Percentiles rank a stretch among this genome's conserved stretches.
These are phyloP conservation scores for Phellinidium pouzarii DNA, from an alignment of 1,284 basidiomycete species.

Conservation along the genomic window DNA sequence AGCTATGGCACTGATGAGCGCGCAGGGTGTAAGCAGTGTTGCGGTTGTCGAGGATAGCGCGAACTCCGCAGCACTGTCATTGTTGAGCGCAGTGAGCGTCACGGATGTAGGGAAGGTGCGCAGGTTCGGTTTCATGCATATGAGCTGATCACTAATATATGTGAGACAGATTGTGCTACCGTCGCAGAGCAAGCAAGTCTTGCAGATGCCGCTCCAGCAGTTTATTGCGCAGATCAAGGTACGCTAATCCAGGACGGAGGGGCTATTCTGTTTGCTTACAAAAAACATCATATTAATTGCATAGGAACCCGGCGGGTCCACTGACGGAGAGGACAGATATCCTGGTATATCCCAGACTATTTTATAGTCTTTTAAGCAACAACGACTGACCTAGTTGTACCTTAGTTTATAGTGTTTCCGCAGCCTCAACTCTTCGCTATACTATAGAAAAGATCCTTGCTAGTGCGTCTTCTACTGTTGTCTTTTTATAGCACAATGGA, in stretches of 20 bases:
- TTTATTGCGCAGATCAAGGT: constrained; percentile 68
- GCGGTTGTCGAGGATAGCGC: constrained; percentile 58
- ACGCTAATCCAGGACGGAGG: constrained; percentile 3
- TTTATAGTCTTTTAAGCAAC: neutral
- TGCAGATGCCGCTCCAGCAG: constrained; percentile 55
- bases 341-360: constrained; percentile 43
- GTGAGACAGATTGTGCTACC: constrained; percentile 59
- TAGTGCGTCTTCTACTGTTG: constrained; percentile 39
- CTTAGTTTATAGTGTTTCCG: constrained; percentile 64
- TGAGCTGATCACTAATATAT: neutral
- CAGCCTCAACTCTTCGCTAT: constrained; percentile 53
- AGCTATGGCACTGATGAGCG: constrained; percentile 75
- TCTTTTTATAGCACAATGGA: neutral
- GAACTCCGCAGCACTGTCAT: constrained; percentile 36
- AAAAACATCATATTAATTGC: neutral
- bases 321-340: constrained; percentile 66
- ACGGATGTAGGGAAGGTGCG: constrained; percentile 67
- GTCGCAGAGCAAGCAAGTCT: constrained; percentile 65
- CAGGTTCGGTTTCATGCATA: neutral
- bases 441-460: constrained; percentile 72
- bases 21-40: constrained; percentile 71
- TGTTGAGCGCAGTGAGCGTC: constrained; percentile 70
- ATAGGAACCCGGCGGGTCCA: constrained; percentile 59
- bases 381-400: neutral
- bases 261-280: constrained; percentile 3